Evolutionary conservation across 495 filamentous ascomycete genomes (phyloP), one percentile per base, ranked within the genome.

Genomic region (Coniosporium apollinis): DNA sequence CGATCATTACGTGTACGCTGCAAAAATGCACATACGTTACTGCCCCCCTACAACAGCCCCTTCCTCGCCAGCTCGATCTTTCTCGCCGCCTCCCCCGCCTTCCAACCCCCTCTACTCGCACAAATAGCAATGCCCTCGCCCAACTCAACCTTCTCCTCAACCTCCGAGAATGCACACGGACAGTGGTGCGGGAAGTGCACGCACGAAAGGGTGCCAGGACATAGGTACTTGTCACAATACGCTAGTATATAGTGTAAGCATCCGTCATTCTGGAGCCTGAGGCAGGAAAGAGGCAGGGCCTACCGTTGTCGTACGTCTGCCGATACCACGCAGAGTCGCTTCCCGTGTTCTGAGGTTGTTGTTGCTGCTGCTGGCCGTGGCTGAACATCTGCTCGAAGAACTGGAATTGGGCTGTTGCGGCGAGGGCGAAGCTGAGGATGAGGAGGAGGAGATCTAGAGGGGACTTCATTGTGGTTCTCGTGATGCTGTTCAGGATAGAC

Each of bases 111-210:
- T 49, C 74, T 84, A 18, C 74, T 82, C 3, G 79, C 66, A 54
- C 85, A 94, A 43, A 86, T 61, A 10, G 80, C 66, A 46, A 74
- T 79, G 7, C 85, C 85, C 9, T 87, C 79, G 11, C 73, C 79
- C 22, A 89, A 58, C 56, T 94, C 85, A 36, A 86, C 70, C 48
- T 94, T 94, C 48, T 94, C 83, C 52, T 92, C 80, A 30, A 80
- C 66, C 11, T 62, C 58, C 5, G 82, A 76, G 60, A 79, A 85
- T 2, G 82, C 64, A 56, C 85, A 94, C 5, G 85, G 85, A 53
- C 85, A 94, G 58, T 94, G 85, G 56, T 92, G 84, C 5, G 85
- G 84, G 65, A 91, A 82, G 51, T 81, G 74, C 2, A 94, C 85
- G 61, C 85, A 94, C 4, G 82, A 76, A 17, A 94, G 69, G 3